phyloP scores from a whole-genome alignment of 1,139 yeast genomes.

The Yamadazyma trypodendri region DNA sequence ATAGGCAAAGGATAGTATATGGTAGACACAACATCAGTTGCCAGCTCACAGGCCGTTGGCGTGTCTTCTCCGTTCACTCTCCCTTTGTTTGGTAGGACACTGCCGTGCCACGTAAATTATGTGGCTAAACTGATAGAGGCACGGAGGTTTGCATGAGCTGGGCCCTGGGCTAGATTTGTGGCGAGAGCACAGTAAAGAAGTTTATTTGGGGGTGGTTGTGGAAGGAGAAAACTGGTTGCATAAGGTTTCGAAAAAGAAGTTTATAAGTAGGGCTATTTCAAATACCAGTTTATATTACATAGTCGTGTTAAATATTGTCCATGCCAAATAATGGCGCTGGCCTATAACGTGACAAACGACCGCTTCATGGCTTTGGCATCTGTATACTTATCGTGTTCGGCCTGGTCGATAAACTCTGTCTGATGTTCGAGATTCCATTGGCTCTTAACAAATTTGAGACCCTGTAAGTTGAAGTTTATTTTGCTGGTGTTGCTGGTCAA shows the following conservation, averaged over 20 bases:
- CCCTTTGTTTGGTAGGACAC: not conserved
- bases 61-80: too few relatives aligned
- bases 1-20: too few relatives aligned
- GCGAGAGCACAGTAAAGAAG: too few relatives aligned
- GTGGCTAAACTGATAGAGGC: not conserved
- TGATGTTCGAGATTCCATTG: conserved; percentile 82
- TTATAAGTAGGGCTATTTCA: too few relatives aligned
- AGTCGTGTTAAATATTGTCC: not conserved
- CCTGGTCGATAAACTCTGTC: conserved; percentile 71
- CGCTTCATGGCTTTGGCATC: conserved; percentile 67
- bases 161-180: too few relatives aligned
- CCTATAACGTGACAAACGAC: conserved; percentile 46
- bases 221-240: not conserved
- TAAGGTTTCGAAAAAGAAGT: too few relatives aligned
- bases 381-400: conserved; percentile 53
- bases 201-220: not conserved
- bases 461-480: conserved; percentile 87
- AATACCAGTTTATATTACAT: too few relatives aligned
- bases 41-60: too few relatives aligned
- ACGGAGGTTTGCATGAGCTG: not conserved
- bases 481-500: conserved; percentile 53
- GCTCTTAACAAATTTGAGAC: conserved; percentile 66
- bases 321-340: too few relatives aligned
- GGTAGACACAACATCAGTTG: too few relatives aligned
- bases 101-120: not conserved